These are phyloP conservation scores for Fraxinus floribunda DNA, from an alignment of 305 asterid genomes.

Conservation along the genomic window DNA sequence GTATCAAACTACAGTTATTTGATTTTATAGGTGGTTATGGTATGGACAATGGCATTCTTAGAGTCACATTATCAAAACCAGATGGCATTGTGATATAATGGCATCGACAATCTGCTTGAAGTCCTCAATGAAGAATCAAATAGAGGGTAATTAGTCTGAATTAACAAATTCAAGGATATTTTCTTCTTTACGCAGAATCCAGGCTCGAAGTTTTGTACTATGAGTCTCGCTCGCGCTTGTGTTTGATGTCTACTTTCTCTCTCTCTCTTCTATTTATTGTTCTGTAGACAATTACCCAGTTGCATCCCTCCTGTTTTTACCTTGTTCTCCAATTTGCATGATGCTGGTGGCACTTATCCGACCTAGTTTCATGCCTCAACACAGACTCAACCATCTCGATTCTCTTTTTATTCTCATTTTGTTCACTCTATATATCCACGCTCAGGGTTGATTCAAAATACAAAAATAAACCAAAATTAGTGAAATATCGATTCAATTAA, in stretches of 20 bases:
- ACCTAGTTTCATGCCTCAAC: not conserved
- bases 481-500: not conserved
- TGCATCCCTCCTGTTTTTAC: not conserved
- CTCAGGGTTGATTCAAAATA: not conserved
- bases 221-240: not conserved
- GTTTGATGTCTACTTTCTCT: not conserved
- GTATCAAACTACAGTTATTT: not conserved
- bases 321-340: not conserved
- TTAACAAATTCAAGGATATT: not conserved
- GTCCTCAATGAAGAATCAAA: conserved; percentile 38
- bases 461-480: not conserved
- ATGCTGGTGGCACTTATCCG: not conserved
- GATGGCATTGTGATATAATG: conserved; percentile 48
- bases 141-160: conserved; percentile 38
- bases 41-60: conserved; percentile 50
- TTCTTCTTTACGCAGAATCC: not conserved
- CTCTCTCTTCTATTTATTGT: not conserved
- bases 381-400: not conserved
- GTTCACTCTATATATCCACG: not conserved
- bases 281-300: not conserved
- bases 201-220: not conserved
- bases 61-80: conserved; percentile 51
- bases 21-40: conserved; percentile 46
- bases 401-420: not conserved
- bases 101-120: conserved; percentile 52